Evolutionary conservation across 208 protist species (phyloP).

Genomic region (Crithidia acanthocephali): DNA sequence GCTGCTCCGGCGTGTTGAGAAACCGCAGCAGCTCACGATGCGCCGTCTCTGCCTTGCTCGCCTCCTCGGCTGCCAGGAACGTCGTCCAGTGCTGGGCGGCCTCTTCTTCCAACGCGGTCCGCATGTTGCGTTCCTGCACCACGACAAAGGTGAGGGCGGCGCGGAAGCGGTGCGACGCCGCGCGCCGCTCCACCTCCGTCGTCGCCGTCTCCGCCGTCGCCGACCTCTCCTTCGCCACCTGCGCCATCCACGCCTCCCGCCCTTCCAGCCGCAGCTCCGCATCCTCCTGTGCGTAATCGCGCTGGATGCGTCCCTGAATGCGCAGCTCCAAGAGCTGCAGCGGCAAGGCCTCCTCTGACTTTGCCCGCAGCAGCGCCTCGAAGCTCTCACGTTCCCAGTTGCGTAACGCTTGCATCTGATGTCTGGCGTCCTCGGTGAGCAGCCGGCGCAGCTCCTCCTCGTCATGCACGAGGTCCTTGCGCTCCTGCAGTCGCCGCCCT

Average conservation of each 20-base stretch:
- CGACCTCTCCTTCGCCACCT: slow-evolving; percentile 20
- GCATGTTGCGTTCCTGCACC: slow-evolving; percentile 40
- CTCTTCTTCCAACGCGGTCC: slow-evolving; percentile 35
- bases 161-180: slow-evolving; percentile 35
- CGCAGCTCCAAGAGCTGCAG: slow-evolving; percentile 32
- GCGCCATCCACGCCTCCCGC: slow-evolving; percentile 57
- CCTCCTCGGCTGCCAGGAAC: slow-evolving; percentile 31
- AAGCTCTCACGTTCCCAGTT: background rate
- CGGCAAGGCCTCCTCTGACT: slow-evolving; percentile 11
- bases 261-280: slow-evolving; percentile 48
- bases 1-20: slow-evolving; percentile 80
- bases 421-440: slow-evolving; percentile 10
- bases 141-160: slow-evolving; percentile 66
- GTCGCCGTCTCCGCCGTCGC: background rate
- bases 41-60: slow-evolving; percentile 48
- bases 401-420: slow-evolving; percentile 8
- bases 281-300: slow-evolving; percentile 16
- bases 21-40: slow-evolving; percentile 66
- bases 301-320: slow-evolving; percentile 19
- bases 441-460: slow-evolving; percentile 25
- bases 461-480: slow-evolving; percentile 10
- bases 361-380: slow-evolving; percentile 16
- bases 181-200: slow-evolving; percentile 23
- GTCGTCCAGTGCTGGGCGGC: slow-evolving; percentile 24
- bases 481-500: slow-evolving; percentile 14